Base-by-base conservation (phyloP, 306 rosid species). In the Urtica urens region DNA sequence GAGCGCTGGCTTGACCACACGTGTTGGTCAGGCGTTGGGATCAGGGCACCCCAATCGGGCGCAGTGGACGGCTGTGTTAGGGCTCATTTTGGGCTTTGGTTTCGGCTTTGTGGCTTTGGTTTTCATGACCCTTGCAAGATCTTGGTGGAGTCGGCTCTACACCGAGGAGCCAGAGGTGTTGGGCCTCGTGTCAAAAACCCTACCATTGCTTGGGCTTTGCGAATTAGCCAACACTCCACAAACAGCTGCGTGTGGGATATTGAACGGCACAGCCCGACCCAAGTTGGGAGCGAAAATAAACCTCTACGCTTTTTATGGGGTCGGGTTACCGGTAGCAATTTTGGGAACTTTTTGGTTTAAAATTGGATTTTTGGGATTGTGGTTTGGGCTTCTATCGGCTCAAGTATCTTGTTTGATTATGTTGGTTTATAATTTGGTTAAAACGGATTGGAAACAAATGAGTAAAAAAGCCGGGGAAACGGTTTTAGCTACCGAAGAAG, bases 301-400 rank as follows among this genome's bases (percentile, higher is more conserved):
- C 51, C 47, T 88, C 71, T 78, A 63, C 40, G 88, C 97, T 2
- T 88, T 88, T 66, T 88, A 88, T 49, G 33, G 74, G 21, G 48
- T 88, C 37, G 97, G 97, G 7, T 58, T 88, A 35, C 97, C 97
- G 0, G 74, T 88, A 10, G 74, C 90, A 0, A 10, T 84, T 16
- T 28, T 78, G 3, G 65, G 72, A 8, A 31, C 82, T 19, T 88
- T 88, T 29, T 39, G 62, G 1, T 73, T 58, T 38, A 56, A 56
- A 10, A 23, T 59, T 31, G 97, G 82, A 11, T 78, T 88, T 57
- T 38, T 70, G 41, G 97, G 97, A 19, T 60, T 88, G 15, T 88
- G 95, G 97, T 46, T 40, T 53, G 97, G 97, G 43, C 62, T 88
- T 71, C 63, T 88, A 10, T 76, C 95, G 7, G 86, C 97, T 18